Base-by-base conservation (phyloP, 1,284 basidiomycete species). In the Laetiporus sulphureus region DNA sequence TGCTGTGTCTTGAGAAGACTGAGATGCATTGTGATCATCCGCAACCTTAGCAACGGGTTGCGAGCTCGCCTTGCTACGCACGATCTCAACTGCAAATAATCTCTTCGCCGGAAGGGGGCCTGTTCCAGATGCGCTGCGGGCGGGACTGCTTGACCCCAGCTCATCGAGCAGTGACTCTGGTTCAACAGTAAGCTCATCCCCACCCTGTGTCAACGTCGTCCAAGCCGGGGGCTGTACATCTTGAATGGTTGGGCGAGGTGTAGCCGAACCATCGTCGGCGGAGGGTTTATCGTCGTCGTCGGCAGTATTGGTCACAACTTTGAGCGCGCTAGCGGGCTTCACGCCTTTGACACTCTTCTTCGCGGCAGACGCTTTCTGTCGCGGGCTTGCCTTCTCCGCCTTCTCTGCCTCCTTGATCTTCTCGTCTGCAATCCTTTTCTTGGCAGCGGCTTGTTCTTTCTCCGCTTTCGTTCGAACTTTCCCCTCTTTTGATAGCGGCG, bases 91-190 rank as follows among this genome's bases (percentile, higher is more conserved):
- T n/a, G n/a, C n/a, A n/a, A n/a, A n/a, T n/a, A n/a, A n/a, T n/a
- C n/a, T n/a, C n/a, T n/a, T n/a, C n/a, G n/a, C n/a, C n/a, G n/a
- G n/a, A n/a, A n/a, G n/a, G n/a, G n/a, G n/a, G n/a, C n/a, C n/a
- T n/a, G n/a, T n/a, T n/a, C n/a, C n/a, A n/a, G 45, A 41, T 4
- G 38, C 23, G 20, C 22, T 33, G 27, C 25, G 40, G 16, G 32
- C 36, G 4, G 64, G 59, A 38, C 65, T 67, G 42, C 66, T 69
- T 7, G 67, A 57, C 34, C 51, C 54, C 13, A 69, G 49, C 51
- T 72, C 65, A 41, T 73, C 71, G 33, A 64, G 6, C 46, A 53
- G 57, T 4, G 56, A 42, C 11, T 55, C 52, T 6, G 40, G 41
- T 4, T 56, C 54, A 12, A 45, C 46, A n/a, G n/a, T n/a, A n/a